Evolutionary conservation across 345 rosid species (phyloP).

Genomic region (Hirschfeldia incana): DNA sequence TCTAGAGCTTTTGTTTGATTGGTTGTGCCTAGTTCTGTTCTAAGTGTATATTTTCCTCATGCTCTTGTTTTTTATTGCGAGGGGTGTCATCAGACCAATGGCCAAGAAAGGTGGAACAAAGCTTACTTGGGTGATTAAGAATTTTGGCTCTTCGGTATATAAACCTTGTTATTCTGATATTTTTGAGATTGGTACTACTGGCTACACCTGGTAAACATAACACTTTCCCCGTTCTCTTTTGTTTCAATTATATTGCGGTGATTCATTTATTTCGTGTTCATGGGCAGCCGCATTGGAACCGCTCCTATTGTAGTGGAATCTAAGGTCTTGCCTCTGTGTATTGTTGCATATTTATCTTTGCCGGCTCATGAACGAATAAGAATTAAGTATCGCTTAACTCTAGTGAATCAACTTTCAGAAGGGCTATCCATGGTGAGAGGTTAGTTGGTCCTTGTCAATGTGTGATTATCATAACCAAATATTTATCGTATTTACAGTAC

Average conservation of each 20-base stretch:
- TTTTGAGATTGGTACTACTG: neutral
- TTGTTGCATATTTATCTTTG: no score
- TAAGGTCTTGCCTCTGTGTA: neutral
- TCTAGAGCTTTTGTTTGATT: no score
- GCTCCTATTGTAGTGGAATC: neutral
- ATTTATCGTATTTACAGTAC: no score
- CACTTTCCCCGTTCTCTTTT: neutral
- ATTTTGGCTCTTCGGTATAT: neutral
- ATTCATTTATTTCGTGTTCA: neutral
- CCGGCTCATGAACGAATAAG: no score
- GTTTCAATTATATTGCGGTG: neutral
- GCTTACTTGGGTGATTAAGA: neutral
- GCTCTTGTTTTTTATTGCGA: neutral
- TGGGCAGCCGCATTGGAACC: neutral
- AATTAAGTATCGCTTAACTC: neutral
- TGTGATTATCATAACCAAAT: neutral
- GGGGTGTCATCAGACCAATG: neutral
- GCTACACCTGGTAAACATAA: neutral
- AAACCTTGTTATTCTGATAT: neutral
- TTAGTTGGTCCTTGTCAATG: neutral
- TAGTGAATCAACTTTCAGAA: neutral
- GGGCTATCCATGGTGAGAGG: neutral
- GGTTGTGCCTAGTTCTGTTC: no score
- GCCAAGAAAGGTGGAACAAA: neutral
- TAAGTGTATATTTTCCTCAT: no score